Percentiles rank a stretch among this genome's conserved stretches.
Evolutionary conservation across 176 grass and related monocot species (phyloP).

Genomic region (Zea mays): DNA sequence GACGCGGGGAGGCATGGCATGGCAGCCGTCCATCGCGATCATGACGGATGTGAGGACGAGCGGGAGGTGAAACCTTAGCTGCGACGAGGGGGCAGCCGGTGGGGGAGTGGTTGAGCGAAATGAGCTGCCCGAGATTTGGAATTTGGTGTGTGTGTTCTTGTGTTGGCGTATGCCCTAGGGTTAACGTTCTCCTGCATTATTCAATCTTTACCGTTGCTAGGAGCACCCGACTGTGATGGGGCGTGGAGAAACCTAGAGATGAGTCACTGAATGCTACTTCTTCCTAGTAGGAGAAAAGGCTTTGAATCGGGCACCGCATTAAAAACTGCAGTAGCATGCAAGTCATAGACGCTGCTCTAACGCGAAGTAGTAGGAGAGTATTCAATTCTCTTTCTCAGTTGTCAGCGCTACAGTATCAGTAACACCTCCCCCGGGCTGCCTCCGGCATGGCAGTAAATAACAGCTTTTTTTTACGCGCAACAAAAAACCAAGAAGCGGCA

Average conservation of each 20-base stretch:
- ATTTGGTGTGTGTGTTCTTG: conserved; percentile 39
- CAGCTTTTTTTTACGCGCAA: no score
- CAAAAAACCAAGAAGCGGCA: no score
- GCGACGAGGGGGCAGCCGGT: conserved; percentile 25
- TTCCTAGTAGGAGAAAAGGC: neutral
- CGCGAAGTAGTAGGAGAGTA: no score
- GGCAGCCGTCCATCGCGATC: conserved; percentile 28
- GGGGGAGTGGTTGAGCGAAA: conserved; percentile 59
- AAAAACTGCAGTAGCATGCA: no score
- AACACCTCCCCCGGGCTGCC: no score
- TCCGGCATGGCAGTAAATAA: no score
- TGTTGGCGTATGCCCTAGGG: conserved; percentile 25
- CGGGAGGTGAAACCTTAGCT: conserved; percentile 49
- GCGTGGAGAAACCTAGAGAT: neutral
- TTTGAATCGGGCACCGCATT: no score
- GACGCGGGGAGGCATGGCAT: neutral
- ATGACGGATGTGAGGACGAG: neutral
- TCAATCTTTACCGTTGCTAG: conserved; percentile 33
- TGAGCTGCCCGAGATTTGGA: conserved; percentile 60
- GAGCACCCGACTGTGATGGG: neutral
- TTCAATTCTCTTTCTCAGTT: no score
- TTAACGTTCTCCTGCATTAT: conserved; percentile 25
- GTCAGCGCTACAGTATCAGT: no score
- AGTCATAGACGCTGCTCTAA: no score
- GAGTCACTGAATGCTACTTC: conserved; percentile 32